A percentile compares a stretch with the other conserved stretches of the same genome.
These are phyloP conservation scores for Phlebopus sp. DNA, from an alignment of 1,284 basidiomycete species.

Conservation along the genomic window DNA sequence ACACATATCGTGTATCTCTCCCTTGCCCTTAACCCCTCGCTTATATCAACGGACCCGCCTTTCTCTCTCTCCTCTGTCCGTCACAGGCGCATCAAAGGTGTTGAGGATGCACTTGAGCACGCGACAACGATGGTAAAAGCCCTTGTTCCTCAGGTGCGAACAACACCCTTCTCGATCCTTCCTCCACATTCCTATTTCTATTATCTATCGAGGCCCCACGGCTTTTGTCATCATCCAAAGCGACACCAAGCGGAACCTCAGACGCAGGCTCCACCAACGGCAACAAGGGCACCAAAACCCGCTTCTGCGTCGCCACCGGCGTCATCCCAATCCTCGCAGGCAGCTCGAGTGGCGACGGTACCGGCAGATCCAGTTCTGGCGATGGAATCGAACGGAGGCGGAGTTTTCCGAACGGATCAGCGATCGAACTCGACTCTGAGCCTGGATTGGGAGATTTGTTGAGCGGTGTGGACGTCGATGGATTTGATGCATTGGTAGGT, in stretches of 20 bases:
- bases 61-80: not conserved
- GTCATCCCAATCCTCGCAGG: not conserved
- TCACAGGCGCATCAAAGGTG: not conserved
- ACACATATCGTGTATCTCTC: not conserved
- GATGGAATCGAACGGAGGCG: conserved; percentile 4
- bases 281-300: conserved; percentile 1
- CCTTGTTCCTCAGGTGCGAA: not conserved
- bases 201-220: too few species aligned
- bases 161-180: not conserved
- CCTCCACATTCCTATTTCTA: not conserved
- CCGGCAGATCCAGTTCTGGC: conserved; percentile 1
- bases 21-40: not conserved
- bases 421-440: not conserved
- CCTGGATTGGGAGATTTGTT: not conserved
- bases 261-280: conserved; percentile 2
- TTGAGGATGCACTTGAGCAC: not conserved
- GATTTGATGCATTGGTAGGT: not conserved
- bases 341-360: conserved; percentile 9
- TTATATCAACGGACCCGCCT: not conserved
- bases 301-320: not conserved
- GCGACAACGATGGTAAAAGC: not conserved
- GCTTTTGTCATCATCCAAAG: not conserved
- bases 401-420: conserved; percentile 1
- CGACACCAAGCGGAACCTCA: not conserved
- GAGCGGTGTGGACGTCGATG: not conserved